These are phyloP conservation scores for Diaporthe sp. DNA, from an alignment of 2,329 filamentous ascomycete genomes.

Conservation along the genomic window DNA sequence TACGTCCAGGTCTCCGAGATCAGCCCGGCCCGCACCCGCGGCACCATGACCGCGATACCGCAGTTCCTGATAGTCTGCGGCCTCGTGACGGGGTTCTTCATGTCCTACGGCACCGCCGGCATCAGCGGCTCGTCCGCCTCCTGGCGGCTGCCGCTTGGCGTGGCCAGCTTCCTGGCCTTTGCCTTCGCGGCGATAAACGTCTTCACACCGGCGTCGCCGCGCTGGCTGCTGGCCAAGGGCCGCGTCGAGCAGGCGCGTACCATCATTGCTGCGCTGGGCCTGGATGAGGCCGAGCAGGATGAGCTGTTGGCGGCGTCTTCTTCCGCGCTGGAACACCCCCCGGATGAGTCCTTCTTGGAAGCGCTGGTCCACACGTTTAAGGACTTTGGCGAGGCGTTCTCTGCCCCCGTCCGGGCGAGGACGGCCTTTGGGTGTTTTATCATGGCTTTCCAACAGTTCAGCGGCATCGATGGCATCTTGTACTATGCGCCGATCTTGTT, in stretches of 20 bases:
- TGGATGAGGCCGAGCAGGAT: slow-evolving; percentile 58
- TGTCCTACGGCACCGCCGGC: slow-evolving; percentile 67
- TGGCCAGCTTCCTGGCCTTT: slow-evolving; percentile 52
- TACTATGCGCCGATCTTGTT: slow-evolving; percentile 72
- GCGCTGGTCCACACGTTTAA: slow-evolving; percentile 27
- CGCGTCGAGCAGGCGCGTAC: slow-evolving; percentile 57
- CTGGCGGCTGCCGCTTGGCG: slow-evolving; percentile 67
- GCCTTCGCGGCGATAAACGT: slow-evolving; percentile 45
- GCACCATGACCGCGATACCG: slow-evolving; percentile 63
- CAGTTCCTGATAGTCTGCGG: slow-evolving; percentile 67
- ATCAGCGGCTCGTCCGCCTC: slow-evolving; percentile 59
- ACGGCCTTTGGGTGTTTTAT: slow-evolving; percentile 68
- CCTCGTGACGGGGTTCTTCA: slow-evolving; percentile 69
- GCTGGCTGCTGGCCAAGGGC: slow-evolving; percentile 64
- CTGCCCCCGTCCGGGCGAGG: slow-evolving; percentile 54
- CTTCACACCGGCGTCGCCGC: slow-evolving; percentile 64
- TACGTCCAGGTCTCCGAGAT: slow-evolving; percentile 66
- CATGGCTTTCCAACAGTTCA: slow-evolving; percentile 70
- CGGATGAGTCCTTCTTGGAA: slow-evolving; percentile 44
- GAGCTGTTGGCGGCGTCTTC: slow-evolving; percentile 49
- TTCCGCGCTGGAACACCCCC: slow-evolving; percentile 43
- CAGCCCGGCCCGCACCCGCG: slow-evolving; percentile 63
- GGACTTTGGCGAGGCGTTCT: slow-evolving; percentile 45
- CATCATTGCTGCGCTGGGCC: slow-evolving; percentile 54
- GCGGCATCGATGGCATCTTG: slow-evolving; percentile 70